These are phyloP conservation scores for Lactarius trivialis DNA, from an alignment of 768 basidiomycete genomes.

Conservation along the genomic window DNA sequence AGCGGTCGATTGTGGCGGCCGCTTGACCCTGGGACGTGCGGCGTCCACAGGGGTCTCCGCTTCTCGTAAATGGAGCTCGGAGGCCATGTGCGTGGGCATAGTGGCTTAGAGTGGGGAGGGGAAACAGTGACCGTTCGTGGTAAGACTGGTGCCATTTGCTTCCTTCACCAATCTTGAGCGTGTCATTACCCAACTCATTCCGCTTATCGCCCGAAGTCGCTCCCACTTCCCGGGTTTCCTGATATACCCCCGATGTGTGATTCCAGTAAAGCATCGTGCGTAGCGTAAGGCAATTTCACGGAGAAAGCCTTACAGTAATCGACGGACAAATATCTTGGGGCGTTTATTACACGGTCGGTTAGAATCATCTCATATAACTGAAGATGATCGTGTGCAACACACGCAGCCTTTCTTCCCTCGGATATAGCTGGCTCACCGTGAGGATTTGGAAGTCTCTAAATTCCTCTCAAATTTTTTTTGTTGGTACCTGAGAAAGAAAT, in stretches of 20 bases:
- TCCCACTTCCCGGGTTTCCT: neutral
- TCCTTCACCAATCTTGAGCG: neutral
- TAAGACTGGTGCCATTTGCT: neutral
- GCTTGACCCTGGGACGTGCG: conserved; percentile 35
- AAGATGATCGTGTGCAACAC: neutral
- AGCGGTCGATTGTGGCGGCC: conserved; percentile 37
- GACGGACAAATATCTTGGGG: neutral
- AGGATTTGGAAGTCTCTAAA: neutral
- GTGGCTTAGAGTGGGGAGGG: neutral
- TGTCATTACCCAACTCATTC: neutral
- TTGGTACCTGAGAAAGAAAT: neutral
- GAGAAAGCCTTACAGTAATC: neutral
- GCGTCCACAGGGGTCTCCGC: neutral
- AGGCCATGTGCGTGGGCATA: conserved; percentile 1
- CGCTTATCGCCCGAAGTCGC: neutral
- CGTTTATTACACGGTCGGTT: no score
- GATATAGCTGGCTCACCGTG: neutral
- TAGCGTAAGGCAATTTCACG: neutral
- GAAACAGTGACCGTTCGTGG: neutral
- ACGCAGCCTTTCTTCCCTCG: neutral
- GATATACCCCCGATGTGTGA: neutral
- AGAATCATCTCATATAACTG: no score
- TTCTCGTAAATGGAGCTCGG: conserved; percentile 16
- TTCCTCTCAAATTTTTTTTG: neutral
- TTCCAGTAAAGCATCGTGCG: neutral